Evolutionary conservation across 306 rosid species (phyloP), one percentile per base, ranked within the genome.

Genomic region (Luffa aegyptiaca): DNA sequence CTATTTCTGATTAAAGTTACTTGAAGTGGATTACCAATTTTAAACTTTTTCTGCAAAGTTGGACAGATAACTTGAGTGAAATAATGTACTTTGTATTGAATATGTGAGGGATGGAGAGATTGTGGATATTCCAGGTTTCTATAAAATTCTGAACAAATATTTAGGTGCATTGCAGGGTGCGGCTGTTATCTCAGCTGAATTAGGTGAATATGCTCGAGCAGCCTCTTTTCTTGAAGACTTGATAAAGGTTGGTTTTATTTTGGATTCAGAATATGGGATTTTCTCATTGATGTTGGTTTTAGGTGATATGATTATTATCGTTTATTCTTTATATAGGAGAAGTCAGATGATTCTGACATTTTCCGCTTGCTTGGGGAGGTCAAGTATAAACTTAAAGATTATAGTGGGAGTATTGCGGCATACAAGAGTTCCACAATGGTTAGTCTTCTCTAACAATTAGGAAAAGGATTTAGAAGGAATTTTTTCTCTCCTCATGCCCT

Each of bases 341-440:
- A 86, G 84, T 88, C 91, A 68, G 86, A 73, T 81, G 97, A 94
- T 80, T 91, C 95, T 48, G 94, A 92, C 72, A 90, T 90, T 84
- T 92, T 86, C 45, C 97, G 91, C 82, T 88, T 94, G 90, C 98
- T 94, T 82, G 98, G 97, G 74, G 98, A 92, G 81, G 93, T 92
- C 36, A 91, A 90, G 85, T 91, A 86, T 75, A 89, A 88, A 46
- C 90, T 91, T 76, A 92, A 88, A 79, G 98, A 94, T 79, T 94
- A 86, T 82, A 91, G 85, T 51, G 97, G 91, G 87, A 94, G 98
- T 83, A 82, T 89, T 77, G 83, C 87, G 80, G 97, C 98, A 39
- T 94, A 90, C 81, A 90, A 86, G 90, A 87, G 48, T 80, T 87
- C 97, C 69, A 83, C 89, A 63, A 85, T 0, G 93, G 98, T 94